phyloP scores from a whole-genome alignment of 306 rosid species.

The Fragaria iinumae region DNA sequence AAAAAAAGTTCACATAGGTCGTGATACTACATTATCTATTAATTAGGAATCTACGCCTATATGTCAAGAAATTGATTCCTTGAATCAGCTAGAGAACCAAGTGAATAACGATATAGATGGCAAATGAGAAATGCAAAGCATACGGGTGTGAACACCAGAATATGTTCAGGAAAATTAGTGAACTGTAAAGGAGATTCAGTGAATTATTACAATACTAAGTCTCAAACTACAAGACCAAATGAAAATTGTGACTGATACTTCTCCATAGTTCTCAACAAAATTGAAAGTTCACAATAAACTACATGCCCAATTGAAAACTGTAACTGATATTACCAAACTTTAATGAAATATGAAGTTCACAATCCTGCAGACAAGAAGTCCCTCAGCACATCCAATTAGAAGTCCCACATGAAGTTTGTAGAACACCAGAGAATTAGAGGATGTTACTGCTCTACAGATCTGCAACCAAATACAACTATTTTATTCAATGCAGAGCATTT shows the following conservation, averaged over 20 bases:
- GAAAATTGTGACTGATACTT: not conserved
- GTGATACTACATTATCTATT: too few species aligned
- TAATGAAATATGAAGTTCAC: not conserved
- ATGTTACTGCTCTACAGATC: not conserved
- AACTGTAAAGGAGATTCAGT: not conserved
- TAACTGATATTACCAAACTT: not conserved
- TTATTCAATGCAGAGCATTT: not conserved
- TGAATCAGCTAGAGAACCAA: not conserved
- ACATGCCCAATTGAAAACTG: not conserved
- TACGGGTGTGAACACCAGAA: not conserved
- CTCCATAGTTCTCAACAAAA: not conserved
- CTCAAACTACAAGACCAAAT: not conserved
- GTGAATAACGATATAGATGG: not conserved
- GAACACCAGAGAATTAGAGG: not conserved
- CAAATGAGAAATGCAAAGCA: not conserved
- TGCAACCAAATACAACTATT: not conserved
- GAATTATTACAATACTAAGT: not conserved
- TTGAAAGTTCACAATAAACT: not conserved
- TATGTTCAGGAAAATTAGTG: too few species aligned
- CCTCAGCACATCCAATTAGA: not conserved
- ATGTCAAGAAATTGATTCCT: too few species aligned
- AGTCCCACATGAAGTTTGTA: not conserved
- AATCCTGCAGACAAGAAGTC: not conserved
- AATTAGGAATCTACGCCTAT: too few species aligned
- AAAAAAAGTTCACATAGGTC: too few species aligned